phyloP scores from a whole-genome alignment of 306 rosid genomes.

The Luffa acutangula region DNA sequence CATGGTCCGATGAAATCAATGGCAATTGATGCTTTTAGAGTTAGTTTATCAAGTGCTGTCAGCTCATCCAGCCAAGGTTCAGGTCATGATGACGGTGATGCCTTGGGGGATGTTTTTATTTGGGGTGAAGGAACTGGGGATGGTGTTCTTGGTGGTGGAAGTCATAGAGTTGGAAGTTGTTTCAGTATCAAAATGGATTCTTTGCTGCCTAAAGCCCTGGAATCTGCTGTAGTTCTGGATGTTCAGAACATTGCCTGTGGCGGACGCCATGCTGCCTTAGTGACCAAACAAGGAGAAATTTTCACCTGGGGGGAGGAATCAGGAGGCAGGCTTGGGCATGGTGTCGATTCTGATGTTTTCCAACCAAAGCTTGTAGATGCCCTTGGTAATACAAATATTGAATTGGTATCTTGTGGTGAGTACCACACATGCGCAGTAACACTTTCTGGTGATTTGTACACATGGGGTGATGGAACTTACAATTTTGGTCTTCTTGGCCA shows the following conservation, averaged over 20 bases:
- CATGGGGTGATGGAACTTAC: constrained; percentile 96
- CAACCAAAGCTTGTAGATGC: constrained; percentile 93
- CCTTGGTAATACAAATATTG: constrained; percentile 73
- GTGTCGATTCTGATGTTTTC: constrained; percentile 86
- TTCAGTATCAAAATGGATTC: constrained; percentile 68
- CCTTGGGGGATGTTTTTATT: constrained; percentile 93
- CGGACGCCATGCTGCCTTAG: constrained; percentile 88
- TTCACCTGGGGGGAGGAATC: constrained; percentile 99
- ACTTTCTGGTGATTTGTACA: constrained; percentile 88
- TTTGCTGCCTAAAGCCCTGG: constrained; percentile 82
- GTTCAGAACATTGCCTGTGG: constrained; percentile 95
- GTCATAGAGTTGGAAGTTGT: constrained; percentile 65
- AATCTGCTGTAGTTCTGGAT: constrained; percentile 88
- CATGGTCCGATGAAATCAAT: constrained; percentile 87
- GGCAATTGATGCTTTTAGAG: constrained; percentile 93
- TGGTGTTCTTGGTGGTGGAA: constrained; percentile 91
- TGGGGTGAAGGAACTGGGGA: constrained; percentile 99
- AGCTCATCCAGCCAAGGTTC: constrained; percentile 99
- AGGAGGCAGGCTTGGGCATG: constrained; percentile 99
- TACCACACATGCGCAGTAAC: constrained; percentile 97
- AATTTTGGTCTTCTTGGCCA: constrained; percentile 96
- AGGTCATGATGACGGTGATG: constrained; percentile 99
- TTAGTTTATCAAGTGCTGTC: constrained; percentile 93
- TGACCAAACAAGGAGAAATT: constrained; percentile 91
- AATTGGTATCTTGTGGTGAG: constrained; percentile 98